These are phyloP conservation scores for Stropharia rugosoannulata DNA, from an alignment of 768 basidiomycete genomes.

Conservation along the genomic window DNA sequence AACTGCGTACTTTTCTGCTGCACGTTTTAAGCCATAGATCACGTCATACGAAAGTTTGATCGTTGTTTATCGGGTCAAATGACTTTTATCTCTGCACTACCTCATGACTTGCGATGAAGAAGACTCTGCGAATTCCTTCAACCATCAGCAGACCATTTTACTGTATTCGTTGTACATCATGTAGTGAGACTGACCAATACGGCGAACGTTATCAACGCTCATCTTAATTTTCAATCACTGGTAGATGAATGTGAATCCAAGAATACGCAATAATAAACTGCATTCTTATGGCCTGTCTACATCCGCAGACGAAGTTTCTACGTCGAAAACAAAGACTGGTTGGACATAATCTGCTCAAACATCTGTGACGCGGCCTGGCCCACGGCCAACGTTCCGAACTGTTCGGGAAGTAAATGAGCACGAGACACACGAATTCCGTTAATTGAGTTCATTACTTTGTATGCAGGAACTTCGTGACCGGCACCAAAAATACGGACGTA, in stretches of 20 bases:
- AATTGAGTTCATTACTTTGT: constrained; percentile 22
- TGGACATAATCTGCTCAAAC: constrained; percentile 38
- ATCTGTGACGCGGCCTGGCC: constrained; percentile 40
- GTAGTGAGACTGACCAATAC: too few relatives aligned
- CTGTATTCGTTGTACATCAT: too few relatives aligned
- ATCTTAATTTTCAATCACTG: not conserved
- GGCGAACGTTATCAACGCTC: too few relatives aligned
- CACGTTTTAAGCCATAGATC: too few relatives aligned
- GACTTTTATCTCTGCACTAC: too few relatives aligned
- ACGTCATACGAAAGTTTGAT: too few relatives aligned
- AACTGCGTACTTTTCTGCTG: too few relatives aligned
- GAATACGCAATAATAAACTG: not conserved
- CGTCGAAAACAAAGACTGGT: constrained; percentile 19
- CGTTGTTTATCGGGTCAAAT: too few relatives aligned
- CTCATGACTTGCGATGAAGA: too few relatives aligned
- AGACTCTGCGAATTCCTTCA: too few relatives aligned
- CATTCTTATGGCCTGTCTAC: not conserved
- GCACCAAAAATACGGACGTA: constrained; percentile 50
- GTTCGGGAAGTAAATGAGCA: not conserved
- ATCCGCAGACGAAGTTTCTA: not conserved
- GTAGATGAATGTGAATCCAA: not conserved
- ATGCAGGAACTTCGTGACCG: constrained; percentile 44
- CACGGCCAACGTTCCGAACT: constrained; percentile 27
- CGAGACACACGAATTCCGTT: not conserved
- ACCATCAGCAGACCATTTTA: too few relatives aligned